phyloP scores from a whole-genome alignment of 1,284 basidiomycete genomes.

The Apiotrichum montevideense region DNA sequence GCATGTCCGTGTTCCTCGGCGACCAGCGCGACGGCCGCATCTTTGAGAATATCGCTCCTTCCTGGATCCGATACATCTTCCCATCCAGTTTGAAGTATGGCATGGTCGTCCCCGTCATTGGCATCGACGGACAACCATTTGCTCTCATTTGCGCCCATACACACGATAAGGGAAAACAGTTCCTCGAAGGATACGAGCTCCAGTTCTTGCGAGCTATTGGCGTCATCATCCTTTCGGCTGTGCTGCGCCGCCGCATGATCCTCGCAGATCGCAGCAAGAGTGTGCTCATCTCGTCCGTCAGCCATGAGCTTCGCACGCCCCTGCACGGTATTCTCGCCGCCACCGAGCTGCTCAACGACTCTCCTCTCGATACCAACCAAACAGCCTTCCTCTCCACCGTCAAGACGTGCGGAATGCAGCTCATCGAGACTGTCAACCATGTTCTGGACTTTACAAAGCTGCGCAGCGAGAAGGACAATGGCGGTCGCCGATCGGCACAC shows the following conservation, averaged over 20 bases:
- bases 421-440: slow-evolving; percentile 72
- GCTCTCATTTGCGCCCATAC: slow-evolving; percentile 86
- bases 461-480: slow-evolving; percentile 71
- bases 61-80: slow-evolving; percentile 69
- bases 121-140: slow-evolving; percentile 88
- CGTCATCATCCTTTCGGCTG: slow-evolving; percentile 89
- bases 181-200: slow-evolving; percentile 83
- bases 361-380: slow-evolving; percentile 74
- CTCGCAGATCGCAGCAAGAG: slow-evolving; percentile 71
- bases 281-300: slow-evolving; percentile 61
- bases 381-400: slow-evolving; percentile 67
- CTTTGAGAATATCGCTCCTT: slow-evolving; percentile 71
- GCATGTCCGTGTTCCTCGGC: slow-evolving; percentile 66
- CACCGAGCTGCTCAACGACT: slow-evolving; percentile 80
- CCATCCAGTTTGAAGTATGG: slow-evolving; percentile 77
- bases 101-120: slow-evolving; percentile 84
- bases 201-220: slow-evolving; percentile 85
- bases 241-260: slow-evolving; percentile 86
- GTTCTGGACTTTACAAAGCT: slow-evolving; percentile 95
- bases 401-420: slow-evolving; percentile 48
- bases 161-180: slow-evolving; percentile 67
- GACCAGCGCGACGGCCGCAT: slow-evolving; percentile 76
- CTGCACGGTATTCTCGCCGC: slow-evolving; percentile 86
- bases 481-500: background rate
- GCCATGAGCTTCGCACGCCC: slow-evolving; percentile 85